Evolutionary conservation across 2,329 filamentous ascomycete species (phyloP).

Genomic region (Delphinella strobiligena): DNA sequence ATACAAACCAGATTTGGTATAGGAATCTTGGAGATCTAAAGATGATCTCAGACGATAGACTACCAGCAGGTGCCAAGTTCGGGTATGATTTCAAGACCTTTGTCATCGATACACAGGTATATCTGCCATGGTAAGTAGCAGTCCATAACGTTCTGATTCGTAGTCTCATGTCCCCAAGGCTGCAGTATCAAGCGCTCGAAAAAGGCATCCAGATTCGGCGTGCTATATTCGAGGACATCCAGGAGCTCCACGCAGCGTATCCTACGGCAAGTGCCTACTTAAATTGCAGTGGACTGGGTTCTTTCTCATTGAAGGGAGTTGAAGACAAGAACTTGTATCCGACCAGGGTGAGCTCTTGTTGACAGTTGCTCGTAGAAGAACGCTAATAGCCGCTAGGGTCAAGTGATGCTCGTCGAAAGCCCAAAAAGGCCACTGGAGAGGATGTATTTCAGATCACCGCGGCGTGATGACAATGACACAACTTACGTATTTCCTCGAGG

Average conservation of each 20-base stretch:
- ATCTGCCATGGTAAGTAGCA: conserved; percentile 6
- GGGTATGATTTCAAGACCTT: conserved; percentile 3
- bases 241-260: conserved; percentile 39
- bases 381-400: conserved; percentile 34
- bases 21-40: neutral
- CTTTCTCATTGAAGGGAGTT: conserved; percentile 64
- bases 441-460: conserved; percentile 8
- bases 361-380: neutral
- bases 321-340: conserved; percentile 49
- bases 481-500: conserved; percentile 7
- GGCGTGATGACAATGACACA: conserved; percentile 5
- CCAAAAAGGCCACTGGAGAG: conserved; percentile 18
- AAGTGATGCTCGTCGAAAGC: conserved; percentile 69
- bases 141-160: neutral
- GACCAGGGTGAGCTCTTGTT: conserved; percentile 2
- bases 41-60: neutral
- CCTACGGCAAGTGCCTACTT: conserved; percentile 41
- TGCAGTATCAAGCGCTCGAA: conserved; percentile 2
- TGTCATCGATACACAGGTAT: conserved; percentile 6
- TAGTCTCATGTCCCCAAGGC: neutral
- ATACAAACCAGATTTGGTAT: conserved; percentile 5
- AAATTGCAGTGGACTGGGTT: conserved; percentile 68
- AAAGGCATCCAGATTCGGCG: conserved; percentile 3
- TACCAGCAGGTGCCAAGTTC: conserved; percentile 4
- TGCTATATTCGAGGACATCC: conserved; percentile 50